phyloP scores from a whole-genome alignment of 1,284 basidiomycete species.

The Erythrobasidium hasegawianum region DNA sequence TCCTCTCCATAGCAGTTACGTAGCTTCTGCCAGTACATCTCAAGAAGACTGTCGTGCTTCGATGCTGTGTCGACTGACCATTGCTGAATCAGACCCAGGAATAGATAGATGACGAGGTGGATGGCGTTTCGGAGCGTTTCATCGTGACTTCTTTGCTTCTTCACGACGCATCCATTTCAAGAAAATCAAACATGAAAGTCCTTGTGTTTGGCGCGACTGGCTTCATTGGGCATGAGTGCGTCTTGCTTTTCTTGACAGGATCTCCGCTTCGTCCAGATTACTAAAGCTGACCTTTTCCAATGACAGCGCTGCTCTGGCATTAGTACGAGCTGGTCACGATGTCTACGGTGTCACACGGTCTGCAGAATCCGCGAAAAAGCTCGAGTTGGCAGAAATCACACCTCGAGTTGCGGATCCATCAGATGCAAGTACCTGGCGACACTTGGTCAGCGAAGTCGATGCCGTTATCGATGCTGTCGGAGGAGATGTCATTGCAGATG shows the following conservation, averaged over 20 bases:
- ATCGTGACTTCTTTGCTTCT: too few species aligned
- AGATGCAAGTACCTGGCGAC: slow-evolving; percentile 51
- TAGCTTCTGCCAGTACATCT: too few species aligned
- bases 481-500: slow-evolving; percentile 43
- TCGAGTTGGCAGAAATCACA: slow-evolving; percentile 56
- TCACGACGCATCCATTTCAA: not conserved
- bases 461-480: slow-evolving; percentile 54
- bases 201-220: slow-evolving; percentile 53
- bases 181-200: slow-evolving; percentile 45
- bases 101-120: not conserved
- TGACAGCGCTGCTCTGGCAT: slow-evolving; percentile 52
- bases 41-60: too few species aligned
- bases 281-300: not conserved
- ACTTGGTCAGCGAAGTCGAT: slow-evolving; percentile 52
- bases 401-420: slow-evolving; percentile 54
- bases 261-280: too few species aligned
- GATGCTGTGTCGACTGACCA: too few species aligned
- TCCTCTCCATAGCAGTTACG: too few species aligned
- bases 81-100: too few species aligned
- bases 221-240: slow-evolving; percentile 52
- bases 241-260: too few species aligned
- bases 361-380: slow-evolving; percentile 50
- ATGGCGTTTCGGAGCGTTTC: not conserved
- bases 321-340: slow-evolving; percentile 56
- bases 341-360: slow-evolving; percentile 57